phyloP scores from a whole-genome alignment of 1,284 basidiomycete genomes.

The Entoloma clypeatum region DNA sequence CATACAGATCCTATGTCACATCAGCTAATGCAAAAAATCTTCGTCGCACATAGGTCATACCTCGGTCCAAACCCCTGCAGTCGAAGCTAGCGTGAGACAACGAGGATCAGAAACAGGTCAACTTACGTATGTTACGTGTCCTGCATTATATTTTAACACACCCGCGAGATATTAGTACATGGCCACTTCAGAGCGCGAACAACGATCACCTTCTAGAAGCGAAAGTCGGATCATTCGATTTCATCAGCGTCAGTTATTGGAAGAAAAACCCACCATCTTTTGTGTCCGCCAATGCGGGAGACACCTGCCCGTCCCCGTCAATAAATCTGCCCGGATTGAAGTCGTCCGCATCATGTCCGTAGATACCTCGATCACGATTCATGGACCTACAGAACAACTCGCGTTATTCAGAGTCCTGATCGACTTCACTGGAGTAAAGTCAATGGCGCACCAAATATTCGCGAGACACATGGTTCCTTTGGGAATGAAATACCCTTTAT shows the following conservation, averaged over 20 bases:
- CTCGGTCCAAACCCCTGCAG: conserved; percentile 1
- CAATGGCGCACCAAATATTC: conserved; percentile 11
- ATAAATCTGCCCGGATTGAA: conserved; percentile 1
- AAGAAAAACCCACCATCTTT: too few species aligned
- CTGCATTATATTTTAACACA: too few species aligned
- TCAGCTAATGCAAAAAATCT: not conserved
- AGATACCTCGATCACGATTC: not conserved
- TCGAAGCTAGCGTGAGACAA: not conserved
- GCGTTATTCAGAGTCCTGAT: not conserved
- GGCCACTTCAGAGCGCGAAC: too few species aligned
- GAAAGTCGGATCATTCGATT: too few species aligned
- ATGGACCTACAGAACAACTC: conserved; percentile 1
- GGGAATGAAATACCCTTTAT: conserved; percentile 12
- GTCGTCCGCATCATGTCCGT: conserved; percentile 1
- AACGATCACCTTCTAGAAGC: too few species aligned
- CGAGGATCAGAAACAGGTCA: too few species aligned
- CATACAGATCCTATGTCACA: conserved; percentile 9
- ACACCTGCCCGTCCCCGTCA: not conserved
- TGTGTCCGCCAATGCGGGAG: conserved; percentile 2
- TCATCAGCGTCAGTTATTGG: too few species aligned
- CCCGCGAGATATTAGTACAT: too few species aligned
- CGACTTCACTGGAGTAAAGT: not conserved
- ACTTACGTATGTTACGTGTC: too few species aligned
- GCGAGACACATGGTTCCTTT: conserved; percentile 11
- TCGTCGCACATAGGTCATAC: not conserved